Conservation (phyloP, 257 asterid species). For the Capsicum rhomboideum region DNA sequence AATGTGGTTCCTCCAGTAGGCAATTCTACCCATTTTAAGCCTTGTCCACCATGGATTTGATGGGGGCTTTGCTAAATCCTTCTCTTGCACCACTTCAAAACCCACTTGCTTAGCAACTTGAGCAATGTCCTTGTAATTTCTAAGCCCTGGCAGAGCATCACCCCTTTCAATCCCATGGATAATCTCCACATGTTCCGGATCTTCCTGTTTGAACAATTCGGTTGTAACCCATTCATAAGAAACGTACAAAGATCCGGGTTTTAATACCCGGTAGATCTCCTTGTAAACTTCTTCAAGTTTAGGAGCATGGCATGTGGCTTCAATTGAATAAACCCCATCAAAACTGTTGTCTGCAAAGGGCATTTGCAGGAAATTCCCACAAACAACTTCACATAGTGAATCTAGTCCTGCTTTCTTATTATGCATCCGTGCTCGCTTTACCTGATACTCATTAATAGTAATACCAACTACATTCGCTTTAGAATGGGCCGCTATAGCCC, state of each 20-base stretch:
- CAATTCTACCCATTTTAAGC: conserved; percentile 68
- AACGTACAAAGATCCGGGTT: conserved; percentile 54
- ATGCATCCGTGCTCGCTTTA: conserved; percentile 49
- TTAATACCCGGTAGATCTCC: conserved; percentile 69
- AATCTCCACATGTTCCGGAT: conserved; percentile 62
- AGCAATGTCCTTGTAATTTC: conserved; percentile 48
- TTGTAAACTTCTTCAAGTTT: conserved; percentile 53
- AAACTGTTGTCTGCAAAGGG: conserved; percentile 48
- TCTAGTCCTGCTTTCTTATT: conserved; percentile 70
- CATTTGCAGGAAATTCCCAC: conserved; percentile 77
- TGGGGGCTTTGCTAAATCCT: conserved; percentile 65
- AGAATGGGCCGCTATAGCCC: conserved; percentile 78
- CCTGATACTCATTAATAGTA: conserved; percentile 78
- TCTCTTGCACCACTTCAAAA: conserved; percentile 55
- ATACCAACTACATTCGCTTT: conserved; percentile 70
- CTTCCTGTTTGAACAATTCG: conserved; percentile 41
- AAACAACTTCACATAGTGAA: conserved; percentile 52
- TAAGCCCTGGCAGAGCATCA: conserved; percentile 68
- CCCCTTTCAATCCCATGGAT: conserved; percentile 80
- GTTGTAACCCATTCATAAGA: conserved; percentile 87
- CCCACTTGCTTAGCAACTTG: conserved; percentile 50
- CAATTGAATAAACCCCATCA: conserved; percentile 79
- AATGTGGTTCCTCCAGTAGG: conserved; percentile 80
- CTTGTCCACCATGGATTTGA: conserved; percentile 76
- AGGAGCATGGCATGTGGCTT: conserved; percentile 80